These are phyloP conservation scores for Suillus tomentosus DNA, from an alignment of 768 basidiomycete genomes.

Conservation along the genomic window DNA sequence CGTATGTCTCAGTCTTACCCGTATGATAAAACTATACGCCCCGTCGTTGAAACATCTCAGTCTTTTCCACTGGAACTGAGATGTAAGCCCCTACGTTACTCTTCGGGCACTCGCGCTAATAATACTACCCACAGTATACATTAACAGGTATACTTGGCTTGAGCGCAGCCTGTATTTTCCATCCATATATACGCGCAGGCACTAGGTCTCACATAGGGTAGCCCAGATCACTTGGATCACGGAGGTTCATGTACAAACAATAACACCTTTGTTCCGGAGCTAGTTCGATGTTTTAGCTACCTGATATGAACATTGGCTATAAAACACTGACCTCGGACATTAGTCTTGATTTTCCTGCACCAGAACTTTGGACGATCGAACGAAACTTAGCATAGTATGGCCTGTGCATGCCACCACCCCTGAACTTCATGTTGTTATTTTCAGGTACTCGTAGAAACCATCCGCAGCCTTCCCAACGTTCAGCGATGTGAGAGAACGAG, in stretches of 20 bases:
- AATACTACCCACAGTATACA: too few relatives aligned
- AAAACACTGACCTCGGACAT: slow-evolving; percentile 10
- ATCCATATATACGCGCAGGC: slow-evolving; percentile 18
- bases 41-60: too few relatives aligned
- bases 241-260: slow-evolving; percentile 25
- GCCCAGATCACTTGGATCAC: neutral
- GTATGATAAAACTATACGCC: too few relatives aligned
- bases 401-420: neutral
- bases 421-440: slow-evolving; percentile 12
- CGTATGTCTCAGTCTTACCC: too few relatives aligned
- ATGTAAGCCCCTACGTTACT: too few relatives aligned
- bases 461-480: slow-evolving; percentile 11
- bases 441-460: slow-evolving; percentile 23
- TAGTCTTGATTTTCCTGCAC: slow-evolving; percentile 23
- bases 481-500: neutral
- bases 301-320: neutral
- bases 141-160: slow-evolving; percentile 1
- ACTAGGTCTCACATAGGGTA: slow-evolving; percentile 20
- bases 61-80: too few relatives aligned
- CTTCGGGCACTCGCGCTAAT: too few relatives aligned
- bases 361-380: slow-evolving; percentile 23
- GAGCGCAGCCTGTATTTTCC: neutral
- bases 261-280: slow-evolving; percentile 17
- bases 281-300: slow-evolving; percentile 1
- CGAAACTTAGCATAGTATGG: slow-evolving; percentile 16